Evolutionary conservation across 2,329 filamentous ascomycete genomes (phyloP), one percentile per base, ranked within the genome.

Genomic region (Fusarium caatingaense): DNA sequence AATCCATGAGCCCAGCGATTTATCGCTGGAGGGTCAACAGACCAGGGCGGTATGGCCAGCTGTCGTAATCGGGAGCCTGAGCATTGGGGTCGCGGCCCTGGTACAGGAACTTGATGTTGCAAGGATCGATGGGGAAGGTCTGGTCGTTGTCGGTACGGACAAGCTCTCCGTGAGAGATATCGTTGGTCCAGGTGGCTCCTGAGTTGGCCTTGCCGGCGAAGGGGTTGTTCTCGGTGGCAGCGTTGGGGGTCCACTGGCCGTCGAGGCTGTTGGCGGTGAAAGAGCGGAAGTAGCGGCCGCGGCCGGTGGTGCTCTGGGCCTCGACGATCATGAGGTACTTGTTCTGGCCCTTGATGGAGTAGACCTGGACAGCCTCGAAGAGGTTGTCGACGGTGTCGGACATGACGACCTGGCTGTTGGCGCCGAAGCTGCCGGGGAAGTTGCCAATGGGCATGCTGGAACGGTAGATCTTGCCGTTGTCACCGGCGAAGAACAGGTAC

Each of bases 251-350:
- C 89, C 89, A 92, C 6, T 76, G 54, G 11, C 89, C 89, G 40
- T 76, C 74, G 11, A 91, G 82, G 72, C 81, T 86, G 45, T 80
- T 83, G 16, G 89, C 86, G 1, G 88, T 91, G 81, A 88, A 91
- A 1, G 60, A 64, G 25, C 60, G 60, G 59, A 64, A 64, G 60
- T 15, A 64, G 0, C 60, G 46, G 6, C 56, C 89, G 0, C 60
- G 46, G 6, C 56, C 89, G 32, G 83, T 78, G 1, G 77, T 40
- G 2, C 89, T 89, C 45, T 87, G 85, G 0, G 87, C 82, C 77
- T 92, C 89, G 34, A 91, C 88, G n/a, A 91, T 84, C 87, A 91
- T 91, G 59, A 91, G 85, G 78, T 91, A 91, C 68, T 84, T 78
- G 68, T 81, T 82, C 70, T 85, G 81, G 28, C 85, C 86, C 32